Conservation (phyloP, 305 asterid species). For the Withania somnifera region DNA sequence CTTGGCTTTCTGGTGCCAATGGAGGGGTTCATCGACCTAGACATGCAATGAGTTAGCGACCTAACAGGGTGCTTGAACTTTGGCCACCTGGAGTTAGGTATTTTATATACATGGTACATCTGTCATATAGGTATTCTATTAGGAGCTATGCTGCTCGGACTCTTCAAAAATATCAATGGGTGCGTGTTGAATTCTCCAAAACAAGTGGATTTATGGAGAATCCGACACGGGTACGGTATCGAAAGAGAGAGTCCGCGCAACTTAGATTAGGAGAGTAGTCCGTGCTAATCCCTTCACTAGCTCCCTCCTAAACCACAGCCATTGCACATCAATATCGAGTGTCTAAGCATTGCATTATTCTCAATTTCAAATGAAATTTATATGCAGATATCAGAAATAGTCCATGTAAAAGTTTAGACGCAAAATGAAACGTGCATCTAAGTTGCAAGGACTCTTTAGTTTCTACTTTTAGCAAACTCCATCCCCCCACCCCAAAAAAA, state of each 20-base stretch:
- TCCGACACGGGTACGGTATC: no score
- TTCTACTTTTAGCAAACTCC: no score
- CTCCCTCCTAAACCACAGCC: neutral
- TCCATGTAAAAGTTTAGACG: no score
- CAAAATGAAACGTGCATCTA: neutral
- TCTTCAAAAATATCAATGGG: no score
- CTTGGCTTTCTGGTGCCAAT: neutral
- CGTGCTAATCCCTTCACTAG: neutral
- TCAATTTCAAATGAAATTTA: neutral
- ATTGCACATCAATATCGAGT: neutral
- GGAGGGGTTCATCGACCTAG: neutral
- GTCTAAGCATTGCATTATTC: neutral
- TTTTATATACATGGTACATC: neutral
- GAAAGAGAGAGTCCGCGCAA: no score
- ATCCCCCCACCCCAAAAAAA: neutral
- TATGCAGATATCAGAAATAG: neutral
- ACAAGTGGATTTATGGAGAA: no score
- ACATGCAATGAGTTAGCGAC: neutral
- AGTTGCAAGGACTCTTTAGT: no score
- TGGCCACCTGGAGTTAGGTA: neutral
- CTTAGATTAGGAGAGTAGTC: neutral
- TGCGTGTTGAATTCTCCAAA: no score
- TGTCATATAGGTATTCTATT: neutral
- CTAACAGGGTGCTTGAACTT: neutral
- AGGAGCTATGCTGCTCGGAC: no score